A percentile compares a stretch with the other conserved stretches of the same genome.
Conservation (phyloP, 73 alveolate genomes). For the Paramecium caudatum region DNA sequence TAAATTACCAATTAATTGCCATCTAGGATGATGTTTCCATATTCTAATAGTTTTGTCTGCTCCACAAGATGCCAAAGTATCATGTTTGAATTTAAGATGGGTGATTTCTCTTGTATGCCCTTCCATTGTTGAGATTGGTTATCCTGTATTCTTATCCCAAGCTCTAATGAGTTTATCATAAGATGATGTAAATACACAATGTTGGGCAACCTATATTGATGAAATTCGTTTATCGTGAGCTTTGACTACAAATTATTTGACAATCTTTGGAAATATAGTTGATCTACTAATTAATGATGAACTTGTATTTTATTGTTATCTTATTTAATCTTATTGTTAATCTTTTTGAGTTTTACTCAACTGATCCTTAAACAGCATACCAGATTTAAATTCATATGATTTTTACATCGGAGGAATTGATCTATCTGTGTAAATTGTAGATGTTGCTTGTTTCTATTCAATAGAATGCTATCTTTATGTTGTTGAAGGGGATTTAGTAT, state of each 20-base stretch:
- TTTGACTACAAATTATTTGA: not conserved
- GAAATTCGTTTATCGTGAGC: constrained; percentile 44
- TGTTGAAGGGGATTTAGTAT: not conserved
- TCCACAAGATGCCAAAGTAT: constrained; percentile 36
- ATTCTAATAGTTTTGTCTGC: constrained; percentile 29
- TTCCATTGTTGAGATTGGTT: constrained; percentile 25
- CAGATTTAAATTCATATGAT: constrained; percentile 31
- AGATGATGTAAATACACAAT: constrained; percentile 28
- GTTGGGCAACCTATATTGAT: not conserved
- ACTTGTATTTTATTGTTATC: constrained; percentile 23
- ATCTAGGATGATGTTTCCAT: constrained; percentile 61
- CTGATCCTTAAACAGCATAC: not conserved
- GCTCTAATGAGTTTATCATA: constrained; percentile 51
- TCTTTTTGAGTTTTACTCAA: not conserved
- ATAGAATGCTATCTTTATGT: constrained; percentile 15
- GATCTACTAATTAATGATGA: constrained; percentile 9
- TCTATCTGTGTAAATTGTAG: not conserved
- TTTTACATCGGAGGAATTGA: no score
- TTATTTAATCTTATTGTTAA: constrained; percentile 1
- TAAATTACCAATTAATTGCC: constrained; percentile 53
- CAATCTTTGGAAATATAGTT: constrained; percentile 1
- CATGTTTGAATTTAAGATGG: not conserved
- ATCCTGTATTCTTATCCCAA: constrained; percentile 31
- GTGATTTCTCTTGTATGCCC: constrained; percentile 60
- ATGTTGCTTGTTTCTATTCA: constrained; percentile 2